These are phyloP conservation scores for Sporothrix pseudoabietina DNA, from an alignment of 2,329 filamentous ascomycete species.

Conservation along the genomic window DNA sequence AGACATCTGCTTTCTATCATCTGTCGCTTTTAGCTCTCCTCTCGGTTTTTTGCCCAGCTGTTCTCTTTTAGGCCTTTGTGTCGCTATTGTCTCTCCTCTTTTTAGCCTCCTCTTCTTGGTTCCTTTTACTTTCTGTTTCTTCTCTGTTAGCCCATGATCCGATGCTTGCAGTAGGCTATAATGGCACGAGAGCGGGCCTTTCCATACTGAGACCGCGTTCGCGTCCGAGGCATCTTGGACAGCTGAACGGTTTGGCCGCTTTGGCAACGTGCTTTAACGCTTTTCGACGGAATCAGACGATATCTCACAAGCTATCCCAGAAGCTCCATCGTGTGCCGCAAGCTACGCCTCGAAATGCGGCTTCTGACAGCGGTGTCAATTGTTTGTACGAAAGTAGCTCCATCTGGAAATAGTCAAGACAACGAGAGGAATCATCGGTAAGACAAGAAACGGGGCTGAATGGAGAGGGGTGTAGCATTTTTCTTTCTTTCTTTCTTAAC, in stretches of 20 bases:
- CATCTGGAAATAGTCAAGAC: neutral
- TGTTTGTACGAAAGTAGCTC: neutral
- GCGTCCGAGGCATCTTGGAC: neutral
- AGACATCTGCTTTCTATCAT: conserved; percentile 8
- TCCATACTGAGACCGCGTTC: neutral
- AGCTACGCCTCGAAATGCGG: neutral
- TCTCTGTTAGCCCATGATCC: neutral
- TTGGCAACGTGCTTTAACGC: neutral
- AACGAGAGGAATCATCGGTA: neutral
- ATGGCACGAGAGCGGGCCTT: conserved; percentile 1
- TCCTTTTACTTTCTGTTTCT: neutral
- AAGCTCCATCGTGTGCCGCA: neutral
- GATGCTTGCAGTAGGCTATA: neutral
- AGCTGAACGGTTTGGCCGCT: neutral
- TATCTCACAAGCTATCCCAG: neutral
- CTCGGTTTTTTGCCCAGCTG: neutral
- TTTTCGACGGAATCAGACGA: neutral
- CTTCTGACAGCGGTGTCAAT: neutral
- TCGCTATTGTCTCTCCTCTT: neutral
- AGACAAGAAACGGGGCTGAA: neutral
- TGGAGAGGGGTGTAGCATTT: neutral
- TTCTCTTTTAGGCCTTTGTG: neutral
- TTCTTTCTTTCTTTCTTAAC: too few species aligned
- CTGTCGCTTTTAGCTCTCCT: neutral
- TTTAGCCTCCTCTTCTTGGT: neutral